Evolutionary conservation across 345 rosid species (phyloP), one percentile per base, ranked within the genome.

Genomic region (Ricinus communis): DNA sequence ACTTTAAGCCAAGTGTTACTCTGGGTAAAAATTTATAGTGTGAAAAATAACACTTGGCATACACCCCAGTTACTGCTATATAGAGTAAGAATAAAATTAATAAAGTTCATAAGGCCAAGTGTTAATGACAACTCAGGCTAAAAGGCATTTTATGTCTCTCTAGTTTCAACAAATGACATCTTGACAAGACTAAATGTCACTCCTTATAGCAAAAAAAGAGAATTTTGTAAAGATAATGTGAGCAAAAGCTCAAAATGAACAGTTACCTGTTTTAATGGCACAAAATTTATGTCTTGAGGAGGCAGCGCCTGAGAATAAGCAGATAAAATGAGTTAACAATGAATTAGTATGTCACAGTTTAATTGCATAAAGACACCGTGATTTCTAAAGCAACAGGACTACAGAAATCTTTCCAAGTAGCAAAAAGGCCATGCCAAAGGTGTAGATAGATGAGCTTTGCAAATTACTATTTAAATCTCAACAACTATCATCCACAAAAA

Each of bases 241-340:
- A 6, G 25, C 3, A 21, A 0, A 27, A 59, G 22, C 22, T 22
- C 15, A 30, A 53, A 27, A 11, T 3, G 5, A 53, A 33, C 9
- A 60, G 68, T 81, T 83, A 85, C 95, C 90, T 90, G 96, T 75
- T 93, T 90, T 71, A 93, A 76, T 21, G 96, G 98, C 61, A 87
- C 81, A 76, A 93, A 90, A 51, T 85, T 83, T 81, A 93, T 90
- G 27, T 86, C 82, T 16, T 81, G 51, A 13, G 95, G 96, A 7
- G 88, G 84, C 84, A 88, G 79, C 58, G 96, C 98, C 98, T 91
- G 86, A 67, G 66, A 71, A 79, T 41, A 71, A 38, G 61, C 8
- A 50, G 28, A 57, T 15, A 5, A 64, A 68, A 66, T 55, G 57
- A 5, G 9, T 71, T 50, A 21, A 63, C 27, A 43, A 50, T 36